Evolutionary conservation across 352 stramenopile species (phyloP), one percentile per base, ranked within the genome.

Genomic region (Thalassiosira hispida): DNA sequence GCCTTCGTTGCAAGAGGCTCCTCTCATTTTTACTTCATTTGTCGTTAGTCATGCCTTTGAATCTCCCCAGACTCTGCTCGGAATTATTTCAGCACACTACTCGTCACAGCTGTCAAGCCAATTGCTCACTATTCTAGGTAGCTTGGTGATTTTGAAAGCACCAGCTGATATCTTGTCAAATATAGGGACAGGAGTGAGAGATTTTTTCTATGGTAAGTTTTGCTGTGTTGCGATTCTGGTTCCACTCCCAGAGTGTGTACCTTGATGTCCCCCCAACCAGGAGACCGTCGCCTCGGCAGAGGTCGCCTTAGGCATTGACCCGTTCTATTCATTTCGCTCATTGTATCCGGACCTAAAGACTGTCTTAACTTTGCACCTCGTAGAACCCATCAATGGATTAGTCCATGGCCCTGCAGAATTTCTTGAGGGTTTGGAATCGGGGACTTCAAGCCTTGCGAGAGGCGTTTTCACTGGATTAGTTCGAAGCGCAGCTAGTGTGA

Each of bases 111-210:
- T 94, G 23, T 89, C 84, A 25, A 90, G 86, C 56, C 88, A 94
- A 67, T 85, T 92, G 40, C 83, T 94, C 74, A 69, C 74, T 23
- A 88, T 94, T 61, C 18, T 94, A 1, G 86, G 86, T 18, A 90
- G 78, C 68, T 63, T 94, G 9, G 86, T 78, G 35, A 92, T 94
- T 68, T 81, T 94, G 44, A 85, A 81, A 68, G 82, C 77, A 29
- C 88, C 86, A 22, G 88, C 84, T 23, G 86, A 94, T 64, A 90
- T 94, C 49, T 84, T 98, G 55, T 94, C 97, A 25, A 97, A 98
- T 72, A 95, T 98, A 75, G 96, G 96, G 44, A 98, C 94, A 23
- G 96, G 96, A 53, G 95, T 98, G 40, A 90, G 95, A 49, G 95
- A 98, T 71, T 98, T 98, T 71, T 97, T 98, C 52, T 98, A 98